Evolutionary conservation across 768 basidiomycete species (phyloP).

Genomic region (Mrakia blollopis): DNA sequence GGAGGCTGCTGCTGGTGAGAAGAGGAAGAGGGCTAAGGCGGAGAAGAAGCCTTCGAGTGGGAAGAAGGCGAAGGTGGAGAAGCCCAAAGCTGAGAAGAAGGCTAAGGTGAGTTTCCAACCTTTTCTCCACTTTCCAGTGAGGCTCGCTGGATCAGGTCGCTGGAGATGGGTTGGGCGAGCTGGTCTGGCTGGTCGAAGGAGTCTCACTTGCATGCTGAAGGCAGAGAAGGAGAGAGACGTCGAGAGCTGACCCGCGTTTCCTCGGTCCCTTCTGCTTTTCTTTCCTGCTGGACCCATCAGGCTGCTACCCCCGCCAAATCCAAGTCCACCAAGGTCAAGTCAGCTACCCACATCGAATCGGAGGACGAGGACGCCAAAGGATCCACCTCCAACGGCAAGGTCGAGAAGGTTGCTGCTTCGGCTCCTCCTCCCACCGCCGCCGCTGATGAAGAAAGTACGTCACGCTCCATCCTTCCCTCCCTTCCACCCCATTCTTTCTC

Average conservation of each 20-base stretch:
- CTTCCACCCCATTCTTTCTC: background rate
- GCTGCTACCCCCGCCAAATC: constrained; percentile 10
- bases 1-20: constrained; percentile 33
- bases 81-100: constrained; percentile 30
- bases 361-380: constrained; percentile 28
- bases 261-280: background rate
- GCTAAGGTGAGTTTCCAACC: background rate
- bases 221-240: background rate
- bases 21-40: constrained; percentile 50
- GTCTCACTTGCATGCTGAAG: background rate
- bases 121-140: background rate
- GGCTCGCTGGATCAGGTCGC: background rate
- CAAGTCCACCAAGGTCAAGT: constrained; percentile 30
- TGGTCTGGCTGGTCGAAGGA: background rate
- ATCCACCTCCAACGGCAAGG: constrained; percentile 49
- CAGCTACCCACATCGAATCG: constrained; percentile 26
- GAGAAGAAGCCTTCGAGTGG: constrained; percentile 44
- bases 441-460: constrained; percentile 36
- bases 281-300: background rate
- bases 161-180: background rate
- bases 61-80: constrained; percentile 31
- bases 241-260: background rate
- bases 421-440: constrained; percentile 48
- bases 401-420: constrained; percentile 51
- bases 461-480: background rate